These are phyloP conservation scores for Saccharomycopsis schoenii DNA, from an alignment of 805 yeast species.

Conservation along the genomic window DNA sequence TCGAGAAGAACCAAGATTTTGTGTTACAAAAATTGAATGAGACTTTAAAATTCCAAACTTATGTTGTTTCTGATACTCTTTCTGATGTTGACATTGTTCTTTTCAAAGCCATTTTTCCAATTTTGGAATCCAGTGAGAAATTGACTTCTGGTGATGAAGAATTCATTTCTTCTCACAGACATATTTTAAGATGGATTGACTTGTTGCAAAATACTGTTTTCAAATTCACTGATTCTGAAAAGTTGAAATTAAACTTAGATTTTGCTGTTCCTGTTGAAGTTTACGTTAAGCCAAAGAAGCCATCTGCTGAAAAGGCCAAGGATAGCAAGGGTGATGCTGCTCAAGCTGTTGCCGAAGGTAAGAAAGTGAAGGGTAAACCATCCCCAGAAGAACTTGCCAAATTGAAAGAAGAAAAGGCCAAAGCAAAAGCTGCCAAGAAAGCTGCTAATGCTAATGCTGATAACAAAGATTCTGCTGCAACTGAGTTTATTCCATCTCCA, in stretches of 20 bases:
- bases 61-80: slow-evolving; percentile 55
- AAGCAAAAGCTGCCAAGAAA: slow-evolving; percentile 34
- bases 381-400: slow-evolving; percentile 23
- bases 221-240: slow-evolving; percentile 34
- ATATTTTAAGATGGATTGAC: slow-evolving; percentile 88
- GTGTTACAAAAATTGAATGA: slow-evolving; percentile 44
- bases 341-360: slow-evolving; percentile 10
- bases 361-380: slow-evolving; percentile 18
- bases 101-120: slow-evolving; percentile 55
- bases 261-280: slow-evolving; percentile 66
- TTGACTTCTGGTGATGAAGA: slow-evolving; percentile 35
- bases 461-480: slow-evolving; percentile 40
- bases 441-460: slow-evolving; percentile 50
- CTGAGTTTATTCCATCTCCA: slow-evolving; percentile 60
- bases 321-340: slow-evolving; percentile 7
- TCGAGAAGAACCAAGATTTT: slow-evolving; percentile 12
- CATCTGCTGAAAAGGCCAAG: slow-evolving; percentile 21
- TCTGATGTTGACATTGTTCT: slow-evolving; percentile 63
- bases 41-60: slow-evolving; percentile 59
- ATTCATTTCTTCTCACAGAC: slow-evolving; percentile 51
- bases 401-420: slow-evolving; percentile 26
- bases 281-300: slow-evolving; percentile 47
- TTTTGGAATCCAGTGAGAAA: slow-evolving; percentile 32
- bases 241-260: slow-evolving; percentile 47
- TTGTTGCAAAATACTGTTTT: slow-evolving; percentile 63